Conservation (phyloP, 2,329 filamentous ascomycete genomes). For the Phyllosticta paracitricarpa region DNA sequence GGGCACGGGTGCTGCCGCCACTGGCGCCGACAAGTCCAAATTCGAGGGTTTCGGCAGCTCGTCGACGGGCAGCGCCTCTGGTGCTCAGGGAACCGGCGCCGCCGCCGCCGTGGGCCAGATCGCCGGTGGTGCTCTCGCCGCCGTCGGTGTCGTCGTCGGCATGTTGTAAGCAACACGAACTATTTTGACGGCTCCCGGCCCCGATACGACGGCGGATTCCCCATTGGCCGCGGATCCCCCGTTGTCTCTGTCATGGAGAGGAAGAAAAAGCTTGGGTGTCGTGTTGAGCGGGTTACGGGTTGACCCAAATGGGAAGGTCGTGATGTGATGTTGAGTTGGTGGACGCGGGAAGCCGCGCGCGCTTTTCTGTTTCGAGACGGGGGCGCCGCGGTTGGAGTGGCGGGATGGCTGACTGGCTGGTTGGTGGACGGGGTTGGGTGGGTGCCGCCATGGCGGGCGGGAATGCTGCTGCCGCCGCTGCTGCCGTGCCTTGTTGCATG, state of each 20-base stretch:
- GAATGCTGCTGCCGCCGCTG: background rate
- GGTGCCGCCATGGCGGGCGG: background rate
- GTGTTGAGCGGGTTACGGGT: background rate
- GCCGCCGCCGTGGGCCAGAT: constrained; percentile 13
- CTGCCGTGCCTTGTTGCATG: background rate
- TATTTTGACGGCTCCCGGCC: background rate
- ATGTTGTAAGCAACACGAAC: background rate
- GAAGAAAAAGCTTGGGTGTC: background rate
- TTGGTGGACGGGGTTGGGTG: too few species aligned
- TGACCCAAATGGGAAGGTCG: background rate
- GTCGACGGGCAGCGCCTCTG: constrained; percentile 11
- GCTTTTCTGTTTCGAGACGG: background rate
- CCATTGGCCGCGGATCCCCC: background rate
- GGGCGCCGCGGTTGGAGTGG: background rate
- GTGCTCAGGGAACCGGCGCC: constrained; percentile 12
- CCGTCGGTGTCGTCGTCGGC: constrained; percentile 5
- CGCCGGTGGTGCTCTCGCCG: constrained; percentile 20
- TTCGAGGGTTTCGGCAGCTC: background rate
- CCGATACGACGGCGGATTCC: background rate
- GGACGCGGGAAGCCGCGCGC: too few species aligned
- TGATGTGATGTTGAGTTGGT: background rate
- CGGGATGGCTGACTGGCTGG: background rate
- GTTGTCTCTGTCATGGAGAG: background rate
- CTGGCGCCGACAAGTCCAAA: constrained; percentile 9
- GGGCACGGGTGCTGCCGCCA: constrained; percentile 2